Base-by-base conservation (phyloP, 2,329 filamentous ascomycete species). In the Ascochyta rabiei region DNA sequence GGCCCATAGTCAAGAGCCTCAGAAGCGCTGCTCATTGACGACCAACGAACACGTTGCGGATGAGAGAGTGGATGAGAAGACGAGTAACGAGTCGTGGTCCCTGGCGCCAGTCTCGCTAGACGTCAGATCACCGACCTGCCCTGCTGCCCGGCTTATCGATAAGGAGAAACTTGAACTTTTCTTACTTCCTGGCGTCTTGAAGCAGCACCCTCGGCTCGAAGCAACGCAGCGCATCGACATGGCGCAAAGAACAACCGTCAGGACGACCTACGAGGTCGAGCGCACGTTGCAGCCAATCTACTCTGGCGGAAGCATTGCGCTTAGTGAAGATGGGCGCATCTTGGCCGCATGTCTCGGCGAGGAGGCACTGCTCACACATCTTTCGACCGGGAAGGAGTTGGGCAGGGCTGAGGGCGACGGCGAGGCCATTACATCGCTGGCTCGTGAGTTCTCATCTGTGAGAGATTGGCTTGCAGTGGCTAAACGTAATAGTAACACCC, bases 251-350 rank as follows among this genome's bases (percentile, higher is more conserved):
- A 76, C 82, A 57, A 79, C 79, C 35, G 75, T 82, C 66, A 96
- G 92, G 81, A 97, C 92, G 53, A 96, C 93, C 3, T 99, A 97
- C 75, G 90, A 96, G 70, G 85, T 89, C 54, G 84, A 84, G 62
- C 86, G 89, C 69, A 90, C 91, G 42, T 89, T 99, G 51, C 90
- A 92, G 67, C 95, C 95, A 18, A 93, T 98, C 44, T 97, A 95
- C 72, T 96, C 93, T 2, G 95, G 95, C 49, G 95, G 95, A 38
- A 89, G 90, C 62, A 87, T 96, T 55, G 87, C 91, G 26, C 84
- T 98, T 57, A 91, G 93, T 80, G 85, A 87, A 74, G 86, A 86
- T 77, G 92, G 92, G 46, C 85, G 86, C 67, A 85, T 98, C 60
- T 82, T 99, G 49, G 93, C 92, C 38, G 92, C 92, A 21, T 92